Evolutionary conservation across 495 filamentous ascomycete species (phyloP).

Genomic region (Entonaema liquescens): DNA sequence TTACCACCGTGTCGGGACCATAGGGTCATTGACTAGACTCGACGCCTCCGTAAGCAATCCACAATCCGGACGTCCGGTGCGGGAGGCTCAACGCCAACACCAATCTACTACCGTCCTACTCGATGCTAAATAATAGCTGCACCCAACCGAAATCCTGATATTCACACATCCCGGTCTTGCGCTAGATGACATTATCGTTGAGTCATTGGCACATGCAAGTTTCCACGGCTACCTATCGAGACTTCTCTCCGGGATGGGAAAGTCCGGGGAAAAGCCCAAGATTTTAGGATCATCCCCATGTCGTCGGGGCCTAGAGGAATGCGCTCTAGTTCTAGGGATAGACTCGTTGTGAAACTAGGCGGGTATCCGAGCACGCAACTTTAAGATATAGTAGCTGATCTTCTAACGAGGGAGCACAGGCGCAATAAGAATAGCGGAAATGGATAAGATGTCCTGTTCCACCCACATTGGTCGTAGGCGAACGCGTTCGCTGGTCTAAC

Average conservation of each 20-base stretch:
- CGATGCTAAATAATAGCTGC: not conserved
- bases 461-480: not conserved
- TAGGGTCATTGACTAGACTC: not conserved
- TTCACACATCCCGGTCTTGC: not conserved
- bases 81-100: slow-evolving; percentile 11
- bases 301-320: not conserved
- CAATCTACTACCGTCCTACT: not conserved
- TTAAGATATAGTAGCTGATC: not conserved
- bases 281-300: slow-evolving; percentile 8
- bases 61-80: slow-evolving; percentile 31
- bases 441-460: slow-evolving; percentile 13
- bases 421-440: not conserved
- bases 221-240: not conserved
- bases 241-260: slow-evolving; percentile 14
- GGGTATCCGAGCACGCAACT: not conserved
- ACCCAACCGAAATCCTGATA: not conserved
- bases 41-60: not conserved
- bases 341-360: slow-evolving; percentile 4
- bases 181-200: not conserved
- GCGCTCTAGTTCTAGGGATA: not conserved
- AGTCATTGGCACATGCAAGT: not conserved
- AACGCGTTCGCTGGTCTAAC: not conserved
- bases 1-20: slow-evolving; percentile 7
- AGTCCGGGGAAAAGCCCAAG: slow-evolving; percentile 18
- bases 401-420: not conserved